These are phyloP conservation scores for Magnusiomyces magnusii DNA, from an alignment of 1,139 yeast species.

Conservation along the genomic window DNA sequence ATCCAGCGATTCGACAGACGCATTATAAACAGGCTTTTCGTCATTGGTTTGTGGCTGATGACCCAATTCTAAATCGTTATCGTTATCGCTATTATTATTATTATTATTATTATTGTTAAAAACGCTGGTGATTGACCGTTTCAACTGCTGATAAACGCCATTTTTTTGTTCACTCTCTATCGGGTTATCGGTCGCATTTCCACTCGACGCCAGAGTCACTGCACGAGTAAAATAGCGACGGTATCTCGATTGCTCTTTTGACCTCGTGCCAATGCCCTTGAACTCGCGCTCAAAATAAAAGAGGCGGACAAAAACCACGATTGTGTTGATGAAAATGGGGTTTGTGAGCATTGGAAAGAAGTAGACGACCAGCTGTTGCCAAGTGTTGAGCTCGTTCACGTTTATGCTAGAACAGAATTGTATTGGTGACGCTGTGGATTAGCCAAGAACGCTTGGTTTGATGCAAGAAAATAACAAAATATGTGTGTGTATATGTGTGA, in stretches of 20 bases:
- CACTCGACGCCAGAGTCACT: slow-evolving; percentile 16
- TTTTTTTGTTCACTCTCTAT: no score
- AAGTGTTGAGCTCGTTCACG: slow-evolving; percentile 51
- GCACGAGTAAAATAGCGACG: slow-evolving; percentile 67
- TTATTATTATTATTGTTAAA: neutral
- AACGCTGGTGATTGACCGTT: neutral
- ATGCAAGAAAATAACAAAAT: neutral
- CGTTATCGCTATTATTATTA: neutral
- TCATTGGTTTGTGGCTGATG: neutral
- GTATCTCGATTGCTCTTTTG: slow-evolving; percentile 70
- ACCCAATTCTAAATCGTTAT: neutral
- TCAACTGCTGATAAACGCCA: slow-evolving; percentile 3
- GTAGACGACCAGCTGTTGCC: slow-evolving; percentile 56
- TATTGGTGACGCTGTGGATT: neutral
- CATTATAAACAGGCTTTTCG: neutral
- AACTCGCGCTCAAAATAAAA: slow-evolving; percentile 69
- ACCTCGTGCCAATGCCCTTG: slow-evolving; percentile 67
- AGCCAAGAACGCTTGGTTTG: neutral
- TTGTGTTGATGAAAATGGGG: slow-evolving; percentile 82
- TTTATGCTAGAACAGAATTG: slow-evolving; percentile 36
- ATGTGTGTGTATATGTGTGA: no score
- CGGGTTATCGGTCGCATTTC: no score
- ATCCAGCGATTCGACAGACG: no score
- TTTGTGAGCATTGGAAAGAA: slow-evolving; percentile 56
- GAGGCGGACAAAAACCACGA: slow-evolving; percentile 12